Base-by-base conservation (phyloP, 805 yeast genomes). In the Starmerella apis region DNA sequence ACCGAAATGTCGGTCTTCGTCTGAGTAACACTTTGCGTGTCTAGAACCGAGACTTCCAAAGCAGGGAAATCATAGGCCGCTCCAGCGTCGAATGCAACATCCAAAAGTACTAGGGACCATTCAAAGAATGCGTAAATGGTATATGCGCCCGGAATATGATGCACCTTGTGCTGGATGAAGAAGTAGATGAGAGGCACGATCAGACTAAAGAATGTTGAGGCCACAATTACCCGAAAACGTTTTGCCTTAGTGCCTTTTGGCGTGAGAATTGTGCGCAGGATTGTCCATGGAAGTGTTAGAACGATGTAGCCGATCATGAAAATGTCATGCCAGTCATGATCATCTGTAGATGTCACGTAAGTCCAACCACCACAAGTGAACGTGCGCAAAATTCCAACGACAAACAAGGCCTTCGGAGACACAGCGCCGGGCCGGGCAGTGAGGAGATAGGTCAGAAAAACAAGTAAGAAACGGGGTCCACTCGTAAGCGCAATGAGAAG, bases 311-410 rank as follows among this genome's bases (percentile, higher is more conserved):
- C 65, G 53, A 92, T 86, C 98, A 92, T 92, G 64, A 90, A 90
- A 38, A 92, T 78, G 63, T 92, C 97, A 65, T 92, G 98, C 70
- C 82, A 80, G 66, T 90, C 95, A 60, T 90, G 97, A 64, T 92
- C 96, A 65, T 92, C 98, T 0, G 96, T 86, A 6, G 95, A 84
- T 1, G 98, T 92, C 55, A 92, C 83, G 63, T 92, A 92, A 7
- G 94, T 95, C 96, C 97, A 92, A 11, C 97, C 97, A 62, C 98
- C 98, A 63, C 97, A 92, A 1, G 95, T 82, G 49, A 92, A 76
- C 0, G 98, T 92, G 66, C 98, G 78, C n/a, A 84, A 48, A 2
- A 84, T 52, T n/a, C 98, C 98, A 53, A 37, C 74, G 74, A 54
- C 71, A 55, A 56, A 59, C 48, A 66, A 58, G 10, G 59, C 46